Base-by-base conservation (phyloP, 352 stramenopile genomes). In the Blastocystis sp. region DNA sequence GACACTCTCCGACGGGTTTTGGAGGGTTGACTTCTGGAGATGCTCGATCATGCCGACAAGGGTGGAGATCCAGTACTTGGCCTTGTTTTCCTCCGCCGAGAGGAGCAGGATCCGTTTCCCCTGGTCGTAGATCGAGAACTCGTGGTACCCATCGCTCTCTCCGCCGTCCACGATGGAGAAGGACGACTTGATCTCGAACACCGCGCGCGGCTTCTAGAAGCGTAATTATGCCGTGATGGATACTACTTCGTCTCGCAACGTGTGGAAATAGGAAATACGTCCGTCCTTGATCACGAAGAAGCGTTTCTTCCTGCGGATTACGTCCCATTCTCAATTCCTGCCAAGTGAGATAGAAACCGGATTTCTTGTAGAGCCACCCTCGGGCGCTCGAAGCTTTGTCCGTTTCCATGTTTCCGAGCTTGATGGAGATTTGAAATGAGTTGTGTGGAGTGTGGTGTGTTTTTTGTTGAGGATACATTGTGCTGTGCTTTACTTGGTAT, bases 361-460 rank as follows among this genome's bases (percentile, higher is more conserved):
- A 32, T 44, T 85, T 85, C 54, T 85, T 85, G 21, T 72, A 46
- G 21, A 85, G 75, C 75, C 75, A 85, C 51, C 63, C 75, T 32
- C 48, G 49, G 32, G 38, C 29, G 46, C 27, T 49, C 6, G n/a
- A 63, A 0, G 69, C 44, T 46, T 64, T n/a, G 14, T 81, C 46
- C n/a, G 56, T 59, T 32, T 32, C 48, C 29, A 63, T 48, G n/a
- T n/a, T n/a, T n/a, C n/a, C n/a, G n/a, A n/a, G n/a, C n/a, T n/a
- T 59, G 16, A 59, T 48, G 14, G 27, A 59, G n/a, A 59, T 59
- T 59, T 59, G 51, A 59, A 27, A 59, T 27, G 51, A 59, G 32
- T 59, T 27, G n/a, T n/a, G n/a, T n/a, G n/a, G n/a, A n/a, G n/a
- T n/a, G n/a, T n/a, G n/a, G n/a, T n/a, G n/a, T n/a, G n/a, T n/a